Base-by-base conservation (phyloP, 352 stramenopile species). In the Phytophthora agathidicida region DNA sequence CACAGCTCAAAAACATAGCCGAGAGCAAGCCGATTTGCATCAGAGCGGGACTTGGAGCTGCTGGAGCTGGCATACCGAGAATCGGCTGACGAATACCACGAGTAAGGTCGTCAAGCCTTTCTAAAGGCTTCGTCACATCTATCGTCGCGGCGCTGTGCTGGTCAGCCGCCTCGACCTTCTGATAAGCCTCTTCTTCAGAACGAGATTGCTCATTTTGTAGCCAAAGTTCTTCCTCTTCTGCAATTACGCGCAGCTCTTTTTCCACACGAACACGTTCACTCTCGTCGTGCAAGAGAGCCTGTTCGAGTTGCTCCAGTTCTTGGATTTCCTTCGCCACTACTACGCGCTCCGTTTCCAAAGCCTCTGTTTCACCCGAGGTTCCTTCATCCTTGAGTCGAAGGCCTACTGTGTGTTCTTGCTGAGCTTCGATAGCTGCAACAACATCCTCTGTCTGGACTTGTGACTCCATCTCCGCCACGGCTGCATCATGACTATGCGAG, bases 221-320 rank as follows among this genome's bases (percentile, higher is more conserved):
- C 52, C 35, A 46, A 26, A 72, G 54, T 19, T 48, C 47, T 60
- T 77, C 65, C 26, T 70, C 26, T 13, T 70, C 23, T 37, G 69
- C 69, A 59, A 77, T 74, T 11, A 33, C 24, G 8, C 46, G 60
- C 11, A 80, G 48, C 22, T 81, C 65, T 35, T 75, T 49, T 61
- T 71, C 65, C 3, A 51, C 49, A 5, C 36, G 49, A 56, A 64
- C 35, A 27, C 44, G 59, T n/a, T 65, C 53, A 19, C 45, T 22
- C 44, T 77, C 59, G 7, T 59, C 42, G 27, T 76, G 28, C 17
- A 71, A 19, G 14, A 64, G 5, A 28, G 45, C 31, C 13, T 51
- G 52, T 32, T 67, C 65, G 0, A 72, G 44, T 48, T 57, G 49
- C 8, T 63, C 38, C 6, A 72, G 11, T 17, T 68, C 57, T 38